A percentile compares a stretch with the other conserved stretches of the same genome.
Evolutionary conservation across 371 early-diverging fungal genomes (phyloP).

Genomic region (Mortierella sp.): DNA sequence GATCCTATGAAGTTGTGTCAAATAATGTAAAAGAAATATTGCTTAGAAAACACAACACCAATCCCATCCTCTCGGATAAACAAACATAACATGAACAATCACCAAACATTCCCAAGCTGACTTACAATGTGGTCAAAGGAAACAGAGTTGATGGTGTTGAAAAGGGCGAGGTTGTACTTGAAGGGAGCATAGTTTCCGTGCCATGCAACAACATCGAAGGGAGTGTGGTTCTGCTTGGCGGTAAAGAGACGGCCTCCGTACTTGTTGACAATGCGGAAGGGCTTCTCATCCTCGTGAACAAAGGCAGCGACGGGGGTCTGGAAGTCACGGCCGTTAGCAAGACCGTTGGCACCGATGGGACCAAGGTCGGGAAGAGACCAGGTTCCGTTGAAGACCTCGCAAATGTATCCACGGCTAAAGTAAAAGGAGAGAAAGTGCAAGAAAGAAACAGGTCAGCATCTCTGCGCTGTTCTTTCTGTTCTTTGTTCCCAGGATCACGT

Average conservation of each 20-base stretch:
- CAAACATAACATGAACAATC: neutral
- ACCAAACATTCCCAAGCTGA: neutral
- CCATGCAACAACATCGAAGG: conserved; percentile 98
- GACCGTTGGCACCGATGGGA: conserved; percentile 96
- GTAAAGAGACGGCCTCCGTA: conserved; percentile 86
- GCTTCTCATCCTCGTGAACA: conserved; percentile 76
- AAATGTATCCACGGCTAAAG: conserved; percentile 87
- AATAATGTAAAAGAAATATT: neutral
- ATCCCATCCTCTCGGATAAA: neutral
- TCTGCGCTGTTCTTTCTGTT: neutral
- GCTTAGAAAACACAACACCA: neutral
- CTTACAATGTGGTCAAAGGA: conserved; percentile 92
- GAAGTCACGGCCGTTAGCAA: conserved; percentile 97
- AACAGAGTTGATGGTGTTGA: conserved; percentile 91
- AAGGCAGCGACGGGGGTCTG: conserved; percentile 88
- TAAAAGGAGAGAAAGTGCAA: neutral
- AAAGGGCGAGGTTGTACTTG: conserved; percentile 92
- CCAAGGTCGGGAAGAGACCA: conserved; percentile 97
- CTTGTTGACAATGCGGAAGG: conserved; percentile 79
- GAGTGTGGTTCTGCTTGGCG: conserved; percentile 86
- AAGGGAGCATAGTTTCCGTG: conserved; percentile 98
- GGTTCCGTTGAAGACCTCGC: conserved; percentile 90
- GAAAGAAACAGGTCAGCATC: neutral
- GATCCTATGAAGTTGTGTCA: conserved; percentile 72
- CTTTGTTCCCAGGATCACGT: neutral